Evolutionary conservation across 2,329 filamentous ascomycete species (phyloP), one percentile per base, ranked within the genome.

Genomic region (Colletotrichum echinochloae): DNA sequence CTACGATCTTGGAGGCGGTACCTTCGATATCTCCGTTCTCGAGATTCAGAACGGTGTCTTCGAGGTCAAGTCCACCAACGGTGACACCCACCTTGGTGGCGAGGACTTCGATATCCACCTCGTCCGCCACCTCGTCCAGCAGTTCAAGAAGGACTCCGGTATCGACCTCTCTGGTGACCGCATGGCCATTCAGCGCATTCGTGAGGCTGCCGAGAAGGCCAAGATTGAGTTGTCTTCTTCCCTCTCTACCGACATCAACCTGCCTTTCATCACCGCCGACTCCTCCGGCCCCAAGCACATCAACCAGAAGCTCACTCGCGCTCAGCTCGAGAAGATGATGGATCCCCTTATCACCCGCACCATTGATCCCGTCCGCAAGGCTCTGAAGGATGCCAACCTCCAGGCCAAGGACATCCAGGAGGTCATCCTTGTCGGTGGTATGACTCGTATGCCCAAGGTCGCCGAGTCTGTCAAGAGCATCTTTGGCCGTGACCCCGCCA

Each of bases 371-470:
- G 95, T 98, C 76, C 93, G 94, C 84, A 98, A 97, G 90, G 95
- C 95, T 26, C 88, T 98, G 72, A 98, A 98, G 90, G 95, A 98
- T 83, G 95, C 95, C 81, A 91, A 91, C 83, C 90, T 98, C 56
- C 87, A 93, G 83, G 90, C 95, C 77, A 97, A 94, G 87, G 95
- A 98, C 73, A 97, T 98, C 81, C 94, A 98, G 85, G 95, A 98
- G 81, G 94, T 98, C 77, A 97, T 98, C 82, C 92, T 98, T 52
- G 95, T 98, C 66, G 95, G 95, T 91, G 95, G 95, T 85, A 98
- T 98, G 95, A 98, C 95, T 78, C 95, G 95, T 87, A 98, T 98
- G 95, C 95, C 95, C 82, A 98, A 98, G 92, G 95, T 98, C 76
- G 88, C 90, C 74, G 94, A 98, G 87, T 96, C 94, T 54, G 95